Percentiles rank a stretch among this genome's conserved stretches.
phyloP scores from a whole-genome alignment of 208 protist species.

The Leishmania amazonensis region DNA sequence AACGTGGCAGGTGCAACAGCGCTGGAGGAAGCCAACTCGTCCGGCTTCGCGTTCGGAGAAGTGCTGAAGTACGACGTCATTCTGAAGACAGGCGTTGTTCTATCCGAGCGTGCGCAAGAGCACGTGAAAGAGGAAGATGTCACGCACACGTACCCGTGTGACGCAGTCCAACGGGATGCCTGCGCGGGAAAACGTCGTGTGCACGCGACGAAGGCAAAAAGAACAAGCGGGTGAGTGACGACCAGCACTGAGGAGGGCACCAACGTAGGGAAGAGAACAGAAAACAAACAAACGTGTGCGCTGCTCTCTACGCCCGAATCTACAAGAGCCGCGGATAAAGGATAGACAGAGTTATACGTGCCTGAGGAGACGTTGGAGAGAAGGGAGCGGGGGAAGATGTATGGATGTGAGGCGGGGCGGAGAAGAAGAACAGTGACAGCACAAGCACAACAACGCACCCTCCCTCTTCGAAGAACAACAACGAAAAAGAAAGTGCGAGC shows the following conservation, averaged over 20 bases:
- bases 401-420: too few relatives aligned
- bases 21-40: background rate
- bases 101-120: background rate
- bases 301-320: too few relatives aligned
- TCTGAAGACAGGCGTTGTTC: background rate
- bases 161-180: background rate
- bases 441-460: background rate
- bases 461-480: background rate
- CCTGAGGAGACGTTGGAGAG: background rate
- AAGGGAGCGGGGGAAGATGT: background rate
- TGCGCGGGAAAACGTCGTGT: background rate
- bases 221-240: background rate
- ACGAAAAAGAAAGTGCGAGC: background rate
- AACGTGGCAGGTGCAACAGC: background rate
- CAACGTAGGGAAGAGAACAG: background rate
- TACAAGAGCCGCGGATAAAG: background rate
- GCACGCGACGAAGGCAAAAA: background rate
- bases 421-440: background rate
- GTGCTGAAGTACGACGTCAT: slow-evolving; percentile 22
- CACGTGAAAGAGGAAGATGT: background rate
- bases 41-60: slow-evolving; percentile 3
- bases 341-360: too few relatives aligned
- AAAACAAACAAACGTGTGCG: background rate
- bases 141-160: background rate
- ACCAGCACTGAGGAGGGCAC: background rate